Conservation (phyloP, 176 grass and related monocot genomes). For the barley (Hordeum vulgare) region MorexV3_pseudomolecules_assembly NC_058522.1:554196013-554196512, state of each 20-base stretch:
- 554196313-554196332: constrained; percentile 27
- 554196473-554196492: constrained; percentile 97
- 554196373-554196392: constrained; percentile 32
- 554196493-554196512: not conserved
- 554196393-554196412: not conserved
- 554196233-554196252: not conserved
- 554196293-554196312: constrained; percentile 26
- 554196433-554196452: constrained; percentile 89
- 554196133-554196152: constrained; percentile 79
- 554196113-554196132: constrained; percentile 90
- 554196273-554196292: not conserved
- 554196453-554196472: constrained; percentile 89
- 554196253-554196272: not conserved
- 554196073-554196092: constrained; percentile 81
- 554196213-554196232: constrained; percentile 91
- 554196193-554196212: constrained; percentile 93
- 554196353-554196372: constrained; percentile 1
- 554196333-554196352: constrained; percentile 17
- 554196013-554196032: not conserved
- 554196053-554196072: constrained; percentile 78
- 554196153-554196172: constrained; percentile 94
- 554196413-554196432: constrained; percentile 27
- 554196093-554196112: constrained; percentile 88
- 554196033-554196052: not conserved
- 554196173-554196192: constrained; percentile 68